Percentiles rank a stretch among this genome's conserved stretches.
Evolutionary conservation across 1,284 basidiomycete genomes (phyloP).

Genomic region (Sanghuangporus weigelae): DNA sequence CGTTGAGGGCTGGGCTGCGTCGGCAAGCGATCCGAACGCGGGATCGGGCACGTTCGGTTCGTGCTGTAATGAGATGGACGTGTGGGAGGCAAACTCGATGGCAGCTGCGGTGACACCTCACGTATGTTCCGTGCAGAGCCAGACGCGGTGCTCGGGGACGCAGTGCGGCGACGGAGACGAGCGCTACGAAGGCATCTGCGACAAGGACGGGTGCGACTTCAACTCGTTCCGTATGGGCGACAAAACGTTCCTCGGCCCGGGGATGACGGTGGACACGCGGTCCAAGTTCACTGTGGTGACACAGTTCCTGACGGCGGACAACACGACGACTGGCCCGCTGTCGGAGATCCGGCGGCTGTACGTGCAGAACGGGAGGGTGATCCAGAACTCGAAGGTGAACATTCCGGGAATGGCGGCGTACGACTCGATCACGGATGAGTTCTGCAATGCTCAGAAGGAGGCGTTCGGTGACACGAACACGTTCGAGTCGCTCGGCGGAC

Average conservation of each 20-base stretch:
- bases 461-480: conserved; percentile 38
- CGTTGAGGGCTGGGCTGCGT: conserved; percentile 20
- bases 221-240: conserved; percentile 28
- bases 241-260: conserved; percentile 21
- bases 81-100: conserved; percentile 28
- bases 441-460: conserved; percentile 40
- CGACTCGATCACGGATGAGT: conserved; percentile 37
- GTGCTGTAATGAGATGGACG: conserved; percentile 26
- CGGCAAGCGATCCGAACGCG: conserved; percentile 22
- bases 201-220: conserved; percentile 28
- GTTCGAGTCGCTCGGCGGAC: conserved; percentile 42
- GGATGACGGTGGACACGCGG: conserved; percentile 25
- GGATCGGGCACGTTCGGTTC: conserved; percentile 22
- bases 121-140: conserved; percentile 21
- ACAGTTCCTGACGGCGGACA: conserved; percentile 46
- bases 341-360: conserved; percentile 49
- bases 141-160: conserved; percentile 20
- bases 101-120: conserved; percentile 26
- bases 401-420: conserved; percentile 35
- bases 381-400: conserved; percentile 43
- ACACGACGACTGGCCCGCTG: conserved; percentile 39
- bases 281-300: conserved; percentile 48
- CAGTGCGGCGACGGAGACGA: conserved; percentile 17
- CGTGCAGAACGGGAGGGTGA: conserved; percentile 45
- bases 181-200: conserved; percentile 21